phyloP scores from a whole-genome alignment of 2,329 filamentous ascomycete species.

The Thelonectria discophora region DNA sequence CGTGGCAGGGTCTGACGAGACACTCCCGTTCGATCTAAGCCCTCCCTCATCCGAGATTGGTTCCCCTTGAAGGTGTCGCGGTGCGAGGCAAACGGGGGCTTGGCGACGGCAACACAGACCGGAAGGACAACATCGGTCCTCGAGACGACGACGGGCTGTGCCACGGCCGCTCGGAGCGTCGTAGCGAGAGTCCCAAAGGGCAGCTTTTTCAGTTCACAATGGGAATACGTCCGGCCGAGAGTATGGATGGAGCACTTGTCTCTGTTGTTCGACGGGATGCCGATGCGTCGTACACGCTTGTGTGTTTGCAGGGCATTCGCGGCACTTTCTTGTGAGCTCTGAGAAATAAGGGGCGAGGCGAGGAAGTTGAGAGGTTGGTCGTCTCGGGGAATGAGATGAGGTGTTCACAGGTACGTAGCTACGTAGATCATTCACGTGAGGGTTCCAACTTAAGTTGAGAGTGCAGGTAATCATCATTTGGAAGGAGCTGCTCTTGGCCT shows the following conservation, averaged over 20 bases:
- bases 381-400: background rate
- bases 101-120: conserved; percentile 7
- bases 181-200: conserved; percentile 32
- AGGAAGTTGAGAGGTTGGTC: background rate
- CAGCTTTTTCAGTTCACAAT: conserved; percentile 3
- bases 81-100: conserved; percentile 34
- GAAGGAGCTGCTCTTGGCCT: background rate
- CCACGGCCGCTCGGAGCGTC: conserved; percentile 21
- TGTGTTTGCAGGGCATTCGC: background rate
- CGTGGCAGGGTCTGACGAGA: conserved; percentile 15
- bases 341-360: background rate
- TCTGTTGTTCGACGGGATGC: conserved; percentile 2
- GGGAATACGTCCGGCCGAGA: conserved; percentile 4
- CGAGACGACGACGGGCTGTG: conserved; percentile 31
- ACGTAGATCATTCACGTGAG: background rate
- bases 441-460: background rate
- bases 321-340: background rate
- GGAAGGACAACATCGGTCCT: conserved; percentile 14
- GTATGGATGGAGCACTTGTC: background rate
- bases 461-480: background rate
- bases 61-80: conserved; percentile 16
- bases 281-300: background rate
- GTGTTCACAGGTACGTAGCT: background rate
- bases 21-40: conserved; percentile 14
- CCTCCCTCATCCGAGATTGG: conserved; percentile 22